These are phyloP conservation scores for Pythium phragmitis DNA, from an alignment of 352 stramenopile genomes.

Conservation along the genomic window DNA sequence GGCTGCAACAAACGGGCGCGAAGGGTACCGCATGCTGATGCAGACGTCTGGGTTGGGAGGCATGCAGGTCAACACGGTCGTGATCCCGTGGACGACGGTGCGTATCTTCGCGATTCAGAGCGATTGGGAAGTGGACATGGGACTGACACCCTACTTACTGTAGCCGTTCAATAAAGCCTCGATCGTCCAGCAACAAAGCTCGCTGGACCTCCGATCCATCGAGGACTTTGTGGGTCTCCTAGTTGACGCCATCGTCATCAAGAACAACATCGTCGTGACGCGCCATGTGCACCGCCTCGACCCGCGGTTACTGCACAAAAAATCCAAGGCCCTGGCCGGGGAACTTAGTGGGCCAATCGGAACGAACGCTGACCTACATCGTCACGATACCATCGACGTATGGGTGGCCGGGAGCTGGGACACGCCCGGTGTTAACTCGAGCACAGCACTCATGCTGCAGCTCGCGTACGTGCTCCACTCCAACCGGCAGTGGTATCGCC, in stretches of 20 bases:
- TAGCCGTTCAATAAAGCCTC: conserved; percentile 1
- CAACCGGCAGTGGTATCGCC: conserved; percentile 29
- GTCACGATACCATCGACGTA: conserved; percentile 49
- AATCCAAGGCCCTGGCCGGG: conserved; percentile 5
- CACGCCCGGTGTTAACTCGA: conserved; percentile 30
- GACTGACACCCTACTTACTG: neutral
- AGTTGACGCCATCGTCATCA: conserved; percentile 47
- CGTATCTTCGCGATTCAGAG: neutral
- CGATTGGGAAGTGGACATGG: neutral
- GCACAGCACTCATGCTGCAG: conserved; percentile 43
- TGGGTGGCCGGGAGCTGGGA: conserved; percentile 48
- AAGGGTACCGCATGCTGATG: conserved; percentile 70
- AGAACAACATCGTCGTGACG: conserved; percentile 59
- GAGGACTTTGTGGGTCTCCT: conserved; percentile 49
- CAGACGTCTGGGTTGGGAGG: conserved; percentile 65
- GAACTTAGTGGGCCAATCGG: conserved; percentile 8
- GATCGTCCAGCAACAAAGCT: neutral
- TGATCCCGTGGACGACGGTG: conserved; percentile 50
- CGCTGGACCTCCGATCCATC: conserved; percentile 6
- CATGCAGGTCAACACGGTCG: conserved; percentile 77
- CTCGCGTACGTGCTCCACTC: conserved; percentile 36
- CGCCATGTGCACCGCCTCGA: conserved; percentile 51
- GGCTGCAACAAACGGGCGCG: conserved; percentile 37
- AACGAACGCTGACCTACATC: neutral
- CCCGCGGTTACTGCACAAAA: conserved; percentile 36